Base-by-base conservation (phyloP, 2,329 filamentous ascomycete genomes). In the Emericellopsis cladophorae region DNA sequence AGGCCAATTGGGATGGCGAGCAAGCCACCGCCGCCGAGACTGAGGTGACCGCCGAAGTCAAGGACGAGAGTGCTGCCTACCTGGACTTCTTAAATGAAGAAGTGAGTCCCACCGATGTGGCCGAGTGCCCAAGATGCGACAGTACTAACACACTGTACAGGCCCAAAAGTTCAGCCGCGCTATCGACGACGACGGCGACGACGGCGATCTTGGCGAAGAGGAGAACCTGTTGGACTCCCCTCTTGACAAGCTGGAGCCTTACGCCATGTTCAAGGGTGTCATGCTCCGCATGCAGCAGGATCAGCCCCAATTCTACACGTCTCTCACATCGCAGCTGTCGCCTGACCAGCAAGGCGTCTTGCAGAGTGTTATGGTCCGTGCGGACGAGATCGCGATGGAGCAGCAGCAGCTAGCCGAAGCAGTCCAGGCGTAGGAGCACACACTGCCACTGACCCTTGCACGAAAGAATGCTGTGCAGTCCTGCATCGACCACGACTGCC, bases 61-160 rank as follows among this genome's bases (percentile, higher is more conserved):
- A 88, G 54, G 90, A 95, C 52, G 90, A 96, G 63, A 92, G 86
- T 58, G 83, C 84, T 21, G 87, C 90, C 6, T 98, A 98, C 58
- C 76, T 98, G 37, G 89, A 96, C 50, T 98, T 98, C 67, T 65
- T 98, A 23, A 93, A 90, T 51, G 84, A 93, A 58, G 90, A 96
- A 69, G 83, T 81, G 56, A 58, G 70, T 54, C 18, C 35, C 31
- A 26, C 39, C 12, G 7, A 32, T 12, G 33, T 18, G 31, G 8
- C 34, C 24, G 18, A 21, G 18, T 21, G 18, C 15, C 33, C 14
- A 22, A 15, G 26, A 14, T 32, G 29, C 5, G 11, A 9, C 21
- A 5, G 29, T 21, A 36, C n/a, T 32, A 9, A 37, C 31, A 11
- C 8, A 16, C 16, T 35, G 4, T 31, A 37, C 49, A 86, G 79